Evolutionary conservation across 148 eudicot genomes (phyloP).

Genomic region (Mesembryanthemum crystallinum): DNA sequence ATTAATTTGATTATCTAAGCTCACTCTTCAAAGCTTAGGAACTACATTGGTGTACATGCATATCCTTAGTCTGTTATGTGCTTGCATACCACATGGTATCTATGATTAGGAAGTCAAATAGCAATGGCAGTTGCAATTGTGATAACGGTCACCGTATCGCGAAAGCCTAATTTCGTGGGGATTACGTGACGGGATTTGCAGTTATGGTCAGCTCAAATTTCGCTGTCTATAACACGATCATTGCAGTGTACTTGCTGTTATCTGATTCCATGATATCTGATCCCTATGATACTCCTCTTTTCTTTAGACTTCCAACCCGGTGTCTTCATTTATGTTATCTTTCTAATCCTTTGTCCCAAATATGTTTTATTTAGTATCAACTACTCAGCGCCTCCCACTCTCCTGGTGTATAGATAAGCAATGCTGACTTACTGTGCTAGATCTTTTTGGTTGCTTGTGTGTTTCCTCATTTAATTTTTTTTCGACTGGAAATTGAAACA

Average conservation of each 20-base stretch:
- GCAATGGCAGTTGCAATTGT: too few species aligned
- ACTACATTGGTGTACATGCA: background rate
- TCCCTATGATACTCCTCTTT: background rate
- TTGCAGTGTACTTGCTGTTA: too few species aligned
- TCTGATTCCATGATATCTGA: background rate
- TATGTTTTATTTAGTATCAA: background rate
- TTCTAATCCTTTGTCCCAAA: background rate
- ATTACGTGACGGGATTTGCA: too few species aligned
- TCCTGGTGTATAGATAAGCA: background rate
- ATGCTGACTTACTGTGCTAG: background rate
- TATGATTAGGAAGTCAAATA: too few species aligned
- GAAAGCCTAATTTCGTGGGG: too few species aligned
- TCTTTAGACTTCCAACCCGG: background rate
- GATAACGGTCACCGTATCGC: too few species aligned
- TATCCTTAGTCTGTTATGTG: background rate
- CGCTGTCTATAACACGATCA: too few species aligned
- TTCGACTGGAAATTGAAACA: background rate
- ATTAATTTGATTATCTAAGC: background rate
- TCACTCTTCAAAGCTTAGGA: background rate
- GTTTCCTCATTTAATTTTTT: background rate
- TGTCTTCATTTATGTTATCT: background rate
- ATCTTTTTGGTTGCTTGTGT: background rate
- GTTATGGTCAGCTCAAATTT: too few species aligned
- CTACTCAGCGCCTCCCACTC: too few species aligned
- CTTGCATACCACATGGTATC: background rate